phyloP scores from a whole-genome alignment of 2,329 filamentous ascomycete species.

The Fusarium denticulatum region DNA sequence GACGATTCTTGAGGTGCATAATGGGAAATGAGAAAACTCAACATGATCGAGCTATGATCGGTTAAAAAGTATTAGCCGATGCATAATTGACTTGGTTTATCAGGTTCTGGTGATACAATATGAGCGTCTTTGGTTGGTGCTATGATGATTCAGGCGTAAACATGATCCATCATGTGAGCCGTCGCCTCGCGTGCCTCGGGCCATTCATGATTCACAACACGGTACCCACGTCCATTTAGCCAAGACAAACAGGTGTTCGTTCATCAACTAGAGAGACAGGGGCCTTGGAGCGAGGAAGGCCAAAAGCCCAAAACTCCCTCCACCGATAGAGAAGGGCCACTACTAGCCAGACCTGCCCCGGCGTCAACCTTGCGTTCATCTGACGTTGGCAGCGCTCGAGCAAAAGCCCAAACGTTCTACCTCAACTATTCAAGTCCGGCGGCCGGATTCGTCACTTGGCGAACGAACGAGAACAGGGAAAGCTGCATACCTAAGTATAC shows the following conservation, averaged over 20 bases:
- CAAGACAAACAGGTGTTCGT: neutral
- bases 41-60: neutral
- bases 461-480: constrained; percentile 19
- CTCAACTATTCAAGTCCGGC: neutral
- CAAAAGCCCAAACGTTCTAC: constrained; percentile 5
- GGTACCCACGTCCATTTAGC: neutral
- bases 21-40: neutral
- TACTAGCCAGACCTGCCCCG: neutral
- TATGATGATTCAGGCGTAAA: constrained; percentile 30
- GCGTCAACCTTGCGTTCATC: constrained; percentile 33
- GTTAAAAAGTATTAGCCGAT: neutral
- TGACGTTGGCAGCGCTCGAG: constrained; percentile 19
- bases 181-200: constrained; percentile 28
- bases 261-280: neutral
- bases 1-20: neutral
- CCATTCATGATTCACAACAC: constrained; percentile 19
- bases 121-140: neutral
- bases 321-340: neutral
- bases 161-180: constrained; percentile 41
- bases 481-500: constrained; percentile 17
- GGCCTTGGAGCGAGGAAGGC: neutral
- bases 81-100: neutral
- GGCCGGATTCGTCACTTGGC: neutral
- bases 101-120: neutral
- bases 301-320: neutral